Percentiles rank a stretch among this genome's conserved stretches.
These are phyloP conservation scores for Lecanicillium sp. DNA, from an alignment of 2,329 filamentous ascomycete species.

Conservation along the genomic window DNA sequence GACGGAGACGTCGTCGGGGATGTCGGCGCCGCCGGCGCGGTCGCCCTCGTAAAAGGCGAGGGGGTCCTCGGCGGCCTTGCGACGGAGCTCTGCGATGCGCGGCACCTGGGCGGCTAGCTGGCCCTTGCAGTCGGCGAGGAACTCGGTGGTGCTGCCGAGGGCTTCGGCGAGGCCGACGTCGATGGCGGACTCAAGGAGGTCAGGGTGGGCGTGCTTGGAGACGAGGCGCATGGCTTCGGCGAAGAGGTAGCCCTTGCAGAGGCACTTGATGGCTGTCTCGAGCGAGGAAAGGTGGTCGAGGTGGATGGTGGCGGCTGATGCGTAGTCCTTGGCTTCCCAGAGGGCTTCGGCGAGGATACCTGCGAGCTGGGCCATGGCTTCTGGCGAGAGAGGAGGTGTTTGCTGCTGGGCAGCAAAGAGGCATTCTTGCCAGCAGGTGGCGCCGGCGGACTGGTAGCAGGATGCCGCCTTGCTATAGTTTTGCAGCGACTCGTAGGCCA, in stretches of 20 bases:
- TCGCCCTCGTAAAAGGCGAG: constrained; percentile 84
- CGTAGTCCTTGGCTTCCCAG: constrained; percentile 77
- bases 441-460: constrained; percentile 75
- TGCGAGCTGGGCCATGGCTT: constrained; percentile 62
- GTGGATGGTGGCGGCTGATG: constrained; percentile 70
- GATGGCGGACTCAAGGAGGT: constrained; percentile 60
- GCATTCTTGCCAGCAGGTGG: constrained; percentile 78
- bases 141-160: constrained; percentile 75
- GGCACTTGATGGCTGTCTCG: constrained; percentile 60
- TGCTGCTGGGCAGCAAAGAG: constrained; percentile 70
- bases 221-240: constrained; percentile 79
- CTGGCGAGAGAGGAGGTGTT: constrained; percentile 48
- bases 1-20: constrained; percentile 88
- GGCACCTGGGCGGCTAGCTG: constrained; percentile 83
- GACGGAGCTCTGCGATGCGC: constrained; percentile 72
- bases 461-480: constrained; percentile 68
- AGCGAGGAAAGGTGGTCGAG: constrained; percentile 73
- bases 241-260: constrained; percentile 85
- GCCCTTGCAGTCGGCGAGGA: constrained; percentile 84
- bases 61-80: constrained; percentile 76
- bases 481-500: constrained; percentile 80
- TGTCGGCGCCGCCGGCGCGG: constrained; percentile 53
- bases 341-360: constrained; percentile 68
- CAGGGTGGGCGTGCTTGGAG: constrained; percentile 48
- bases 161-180: constrained; percentile 76